Evolutionary conservation across 2,329 filamentous ascomycete genomes (phyloP).

Genomic region (Calonectria pteridis): DNA sequence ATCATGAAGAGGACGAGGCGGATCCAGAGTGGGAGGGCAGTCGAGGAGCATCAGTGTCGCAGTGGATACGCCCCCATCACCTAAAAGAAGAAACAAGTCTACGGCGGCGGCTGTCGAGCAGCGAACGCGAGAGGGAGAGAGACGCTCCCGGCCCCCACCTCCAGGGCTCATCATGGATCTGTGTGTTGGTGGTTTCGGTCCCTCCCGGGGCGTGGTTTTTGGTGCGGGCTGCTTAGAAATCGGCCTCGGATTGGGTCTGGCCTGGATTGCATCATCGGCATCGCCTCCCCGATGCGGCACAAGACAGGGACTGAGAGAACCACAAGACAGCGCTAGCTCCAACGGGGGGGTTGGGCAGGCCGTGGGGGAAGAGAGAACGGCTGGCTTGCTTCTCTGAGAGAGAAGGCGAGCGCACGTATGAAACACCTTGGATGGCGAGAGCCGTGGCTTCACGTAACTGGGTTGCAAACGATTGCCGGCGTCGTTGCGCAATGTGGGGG

Average conservation of each 20-base stretch:
- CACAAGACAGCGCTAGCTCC: conserved; percentile 34
- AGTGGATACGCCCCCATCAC: background rate
- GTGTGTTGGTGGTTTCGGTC: conserved; percentile 6
- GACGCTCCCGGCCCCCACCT: background rate
- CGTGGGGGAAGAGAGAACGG: conserved; percentile 18
- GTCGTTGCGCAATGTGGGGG: background rate
- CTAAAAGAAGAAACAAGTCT: background rate
- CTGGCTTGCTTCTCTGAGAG: background rate
- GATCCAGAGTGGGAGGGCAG: conserved; percentile 26
- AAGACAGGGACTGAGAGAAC: conserved; percentile 3
- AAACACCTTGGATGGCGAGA: background rate
- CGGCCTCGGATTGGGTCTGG: conserved; percentile 39
- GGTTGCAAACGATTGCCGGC: background rate
- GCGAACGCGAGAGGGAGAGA: background rate
- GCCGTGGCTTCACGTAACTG: background rate
- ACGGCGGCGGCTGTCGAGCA: background rate
- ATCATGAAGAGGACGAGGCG: conserved; percentile 22
- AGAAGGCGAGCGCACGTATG: background rate
- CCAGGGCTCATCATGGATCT: background rate
- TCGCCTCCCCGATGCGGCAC: conserved; percentile 34
- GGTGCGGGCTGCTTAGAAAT: conserved; percentile 43
- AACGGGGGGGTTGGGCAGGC: conserved; percentile 23
- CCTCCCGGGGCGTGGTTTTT: conserved; percentile 4
- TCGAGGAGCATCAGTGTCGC: conserved; percentile 17
- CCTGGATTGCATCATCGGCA: conserved; percentile 42